These are phyloP conservation scores for Xylogone sp. DNA, from an alignment of 2,329 filamentous ascomycete species.

Conservation along the genomic window DNA sequence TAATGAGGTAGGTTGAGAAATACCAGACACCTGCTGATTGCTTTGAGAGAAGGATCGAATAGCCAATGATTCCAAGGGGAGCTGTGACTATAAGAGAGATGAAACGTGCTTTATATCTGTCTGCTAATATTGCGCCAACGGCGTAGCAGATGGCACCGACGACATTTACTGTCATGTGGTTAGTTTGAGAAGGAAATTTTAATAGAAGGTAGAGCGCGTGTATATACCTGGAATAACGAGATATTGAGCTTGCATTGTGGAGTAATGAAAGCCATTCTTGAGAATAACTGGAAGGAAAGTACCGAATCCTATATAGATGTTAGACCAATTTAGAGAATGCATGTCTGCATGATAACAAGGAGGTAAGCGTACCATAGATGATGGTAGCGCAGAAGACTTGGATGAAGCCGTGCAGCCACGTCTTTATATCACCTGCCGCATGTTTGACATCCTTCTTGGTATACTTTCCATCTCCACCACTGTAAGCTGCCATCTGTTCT, in stretches of 20 bases:
- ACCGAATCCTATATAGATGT: constrained; percentile 27
- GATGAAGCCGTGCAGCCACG: constrained; percentile 20
- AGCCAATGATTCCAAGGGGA: constrained; percentile 40
- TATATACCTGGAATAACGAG: constrained; percentile 30
- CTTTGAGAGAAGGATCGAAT: constrained; percentile 43
- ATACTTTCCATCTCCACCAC: constrained; percentile 43
- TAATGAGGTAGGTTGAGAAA: constrained; percentile 42
- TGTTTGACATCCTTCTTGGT: constrained; percentile 43
- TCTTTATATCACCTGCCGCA: constrained; percentile 43
- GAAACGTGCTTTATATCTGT: constrained; percentile 34
- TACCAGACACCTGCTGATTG: constrained; percentile 44
- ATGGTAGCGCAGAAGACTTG: constrained; percentile 37
- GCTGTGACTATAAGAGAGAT: constrained; percentile 27
- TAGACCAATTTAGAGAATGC: not conserved
- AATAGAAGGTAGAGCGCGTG: not conserved
- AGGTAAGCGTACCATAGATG: constrained; percentile 24
- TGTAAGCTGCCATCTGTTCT: constrained; percentile 40
- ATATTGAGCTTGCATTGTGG: constrained; percentile 34
- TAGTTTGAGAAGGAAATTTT: not conserved
- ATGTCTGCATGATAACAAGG: not conserved
- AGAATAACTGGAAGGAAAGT: constrained; percentile 40
- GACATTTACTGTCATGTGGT: constrained; percentile 28
- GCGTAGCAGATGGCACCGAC: constrained; percentile 37
- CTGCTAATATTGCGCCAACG: constrained; percentile 33
- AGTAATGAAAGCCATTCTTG: constrained; percentile 33